Percentiles rank a stretch among this genome's conserved stretches.
phyloP scores from a whole-genome alignment of 78 protist species.

The Guillardia theta region DNA sequence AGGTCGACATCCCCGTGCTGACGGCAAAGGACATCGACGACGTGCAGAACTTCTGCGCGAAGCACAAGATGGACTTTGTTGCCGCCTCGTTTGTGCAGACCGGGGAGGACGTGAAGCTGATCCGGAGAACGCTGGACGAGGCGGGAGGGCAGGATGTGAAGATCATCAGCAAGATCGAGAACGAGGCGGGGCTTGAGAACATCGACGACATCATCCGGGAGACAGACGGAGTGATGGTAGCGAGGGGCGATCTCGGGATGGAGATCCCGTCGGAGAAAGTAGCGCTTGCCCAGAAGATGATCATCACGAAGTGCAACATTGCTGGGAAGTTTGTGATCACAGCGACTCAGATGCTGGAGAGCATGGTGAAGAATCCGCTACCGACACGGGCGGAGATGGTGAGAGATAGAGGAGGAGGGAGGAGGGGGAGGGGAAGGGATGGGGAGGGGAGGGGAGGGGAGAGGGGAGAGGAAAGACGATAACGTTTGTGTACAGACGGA shows the following conservation, averaged over 20 bases:
- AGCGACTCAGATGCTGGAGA: slow-evolving; percentile 80
- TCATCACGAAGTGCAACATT: slow-evolving; percentile 72
- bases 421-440: no score
- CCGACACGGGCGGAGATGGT: slow-evolving; percentile 94
- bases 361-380: slow-evolving; percentile 83
- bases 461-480: no score
- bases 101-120: slow-evolving; percentile 37
- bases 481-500: no score
- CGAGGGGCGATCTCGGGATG: slow-evolving; percentile 92
- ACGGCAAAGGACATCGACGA: slow-evolving; percentile 79
- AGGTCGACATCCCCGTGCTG: slow-evolving; percentile 74
- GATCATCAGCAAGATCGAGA: slow-evolving; percentile 91
- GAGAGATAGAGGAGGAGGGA: no score
- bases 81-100: slow-evolving; percentile 49
- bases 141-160: slow-evolving; percentile 7
- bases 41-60: slow-evolving; percentile 38
- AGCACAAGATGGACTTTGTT: slow-evolving; percentile 29
- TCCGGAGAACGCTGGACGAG: slow-evolving; percentile 30
- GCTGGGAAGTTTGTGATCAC: slow-evolving; percentile 68
- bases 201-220: slow-evolving; percentile 76
- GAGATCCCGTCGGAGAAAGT: slow-evolving; percentile 83
- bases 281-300: slow-evolving; percentile 81
- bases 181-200: slow-evolving; percentile 75
- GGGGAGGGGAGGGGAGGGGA: no score
- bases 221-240: slow-evolving; percentile 92